A percentile compares a stretch with the other conserved stretches of the same genome.
These are phyloP conservation scores for Candida berthetii DNA, from an alignment of 805 yeast genomes.

Conservation along the genomic window DNA sequence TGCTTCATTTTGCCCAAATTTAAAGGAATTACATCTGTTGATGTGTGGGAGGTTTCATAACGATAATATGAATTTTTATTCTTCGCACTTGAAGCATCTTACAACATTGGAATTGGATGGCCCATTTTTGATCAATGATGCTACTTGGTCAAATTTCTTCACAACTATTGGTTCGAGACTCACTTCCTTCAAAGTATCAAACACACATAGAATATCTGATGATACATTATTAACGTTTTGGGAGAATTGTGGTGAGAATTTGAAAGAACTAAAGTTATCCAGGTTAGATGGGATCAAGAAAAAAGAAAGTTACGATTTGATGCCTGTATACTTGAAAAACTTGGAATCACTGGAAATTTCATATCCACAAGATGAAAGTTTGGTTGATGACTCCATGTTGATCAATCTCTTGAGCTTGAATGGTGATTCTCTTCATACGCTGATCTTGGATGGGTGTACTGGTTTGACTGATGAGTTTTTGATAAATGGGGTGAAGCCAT, in stretches of 20 bases:
- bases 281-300: slow-evolving; percentile 69
- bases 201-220: slow-evolving; percentile 79
- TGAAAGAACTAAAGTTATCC: slow-evolving; percentile 55
- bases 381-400: slow-evolving; percentile 63
- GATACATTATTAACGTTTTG: slow-evolving; percentile 58
- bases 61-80: slow-evolving; percentile 60
- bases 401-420: slow-evolving; percentile 52
- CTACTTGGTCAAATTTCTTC: slow-evolving; percentile 74
- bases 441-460: slow-evolving; percentile 69
- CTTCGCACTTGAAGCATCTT: slow-evolving; percentile 50
- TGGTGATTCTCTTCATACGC: slow-evolving; percentile 52
- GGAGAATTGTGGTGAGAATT: slow-evolving; percentile 49
- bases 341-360: slow-evolving; percentile 59
- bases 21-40: slow-evolving; percentile 58
- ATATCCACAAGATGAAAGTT: slow-evolving; percentile 59
- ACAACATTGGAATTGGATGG: slow-evolving; percentile 70
- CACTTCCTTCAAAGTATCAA: slow-evolving; percentile 54
- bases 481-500: slow-evolving; percentile 50
- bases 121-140: slow-evolving; percentile 75
- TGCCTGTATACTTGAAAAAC: slow-evolving; percentile 56
- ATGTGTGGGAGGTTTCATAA: slow-evolving; percentile 94
- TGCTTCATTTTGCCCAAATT: slow-evolving; percentile 72
- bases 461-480: slow-evolving; percentile 61
- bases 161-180: slow-evolving; percentile 48
- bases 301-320: slow-evolving; percentile 47